phyloP scores from a whole-genome alignment of 2,329 filamentous ascomycete genomes.

The Didymella segeticola region DNA sequence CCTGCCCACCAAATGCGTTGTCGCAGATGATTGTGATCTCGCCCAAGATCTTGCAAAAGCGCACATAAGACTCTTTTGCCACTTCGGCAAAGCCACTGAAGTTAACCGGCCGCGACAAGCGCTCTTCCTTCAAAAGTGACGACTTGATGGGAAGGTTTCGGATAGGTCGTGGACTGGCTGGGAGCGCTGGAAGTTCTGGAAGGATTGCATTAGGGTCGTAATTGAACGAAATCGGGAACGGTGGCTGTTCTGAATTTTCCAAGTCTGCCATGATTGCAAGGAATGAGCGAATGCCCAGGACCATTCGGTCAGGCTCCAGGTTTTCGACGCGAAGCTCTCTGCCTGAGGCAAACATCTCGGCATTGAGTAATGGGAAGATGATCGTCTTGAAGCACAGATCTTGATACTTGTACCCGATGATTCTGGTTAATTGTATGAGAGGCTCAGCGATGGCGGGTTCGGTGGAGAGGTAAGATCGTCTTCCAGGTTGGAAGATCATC shows the following conservation, averaged over 20 bases:
- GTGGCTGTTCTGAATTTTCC: constrained; percentile 83
- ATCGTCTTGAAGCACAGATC: constrained; percentile 92
- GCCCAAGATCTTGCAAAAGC: constrained; percentile 93
- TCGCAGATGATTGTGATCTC: constrained; percentile 97
- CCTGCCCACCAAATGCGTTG: constrained; percentile 95
- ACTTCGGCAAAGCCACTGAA: constrained; percentile 72
- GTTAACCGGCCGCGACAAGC: constrained; percentile 69
- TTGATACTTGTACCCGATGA: constrained; percentile 91
- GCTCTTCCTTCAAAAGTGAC: constrained; percentile 63
- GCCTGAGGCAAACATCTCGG: constrained; percentile 79
- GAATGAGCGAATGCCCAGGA: constrained; percentile 95
- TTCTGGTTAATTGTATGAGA: constrained; percentile 89
- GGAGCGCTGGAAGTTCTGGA: constrained; percentile 40
- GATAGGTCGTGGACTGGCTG: constrained; percentile 42
- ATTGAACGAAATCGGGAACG: constrained; percentile 76
- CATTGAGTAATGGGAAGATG: constrained; percentile 94
- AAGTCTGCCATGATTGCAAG: constrained; percentile 91
- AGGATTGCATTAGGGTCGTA: constrained; percentile 54
- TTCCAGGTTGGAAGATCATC: constrained; percentile 80
- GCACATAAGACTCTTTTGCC: constrained; percentile 82
- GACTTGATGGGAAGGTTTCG: constrained; percentile 46
- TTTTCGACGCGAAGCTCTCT: constrained; percentile 88
- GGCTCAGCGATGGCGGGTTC: constrained; percentile 87
- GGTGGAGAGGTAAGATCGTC: constrained; percentile 79
- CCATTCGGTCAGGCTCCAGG: constrained; percentile 93